Base-by-base conservation (phyloP, 805 yeast genomes). In the Wickerhamiella siamensis region DNA sequence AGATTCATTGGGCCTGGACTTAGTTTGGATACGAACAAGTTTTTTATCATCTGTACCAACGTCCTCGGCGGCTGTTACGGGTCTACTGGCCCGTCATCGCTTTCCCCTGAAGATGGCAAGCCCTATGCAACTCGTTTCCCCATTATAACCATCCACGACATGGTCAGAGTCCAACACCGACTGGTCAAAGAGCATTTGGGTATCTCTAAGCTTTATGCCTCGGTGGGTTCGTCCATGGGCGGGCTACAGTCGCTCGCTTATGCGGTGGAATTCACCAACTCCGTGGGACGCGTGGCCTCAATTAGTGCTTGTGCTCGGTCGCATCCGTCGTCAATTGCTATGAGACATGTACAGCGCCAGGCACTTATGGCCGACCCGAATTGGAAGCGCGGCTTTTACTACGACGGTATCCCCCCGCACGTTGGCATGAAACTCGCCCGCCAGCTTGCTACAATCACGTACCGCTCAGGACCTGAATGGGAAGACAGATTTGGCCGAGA, bases 401-500 rank as follows among this genome's bases (percentile, higher is more conserved):
- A 87, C 57, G 83, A 70, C 45, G 56, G 62, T 3, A 65, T 86
- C 1, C 94, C 94, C 5, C 96, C 96, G 1, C 95, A 87, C 58
- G 76, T 79, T 19, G 96, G 96, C 14, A 86, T 87, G 95, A 87
- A 87, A 57, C 69, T 87, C 31, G 88, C 95, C 1, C 70, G 96
- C 48, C 94, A 84, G 59, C 83, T 87, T 38, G 95, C 95, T 26
- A 87, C 96, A 0, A 83, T 87, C 42, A 84, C 95, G 0, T 87
- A 87, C 59, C 69, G 96, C 51, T 83, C 94, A 1, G 96, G 96
- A 2, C 96, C 96, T 1, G 96, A 87, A 61, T 87, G 96, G 96
- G 96, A 87, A 59, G 74, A 77, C 47, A 65, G 96, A 45, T 87
- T 87, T 58, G 95, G 95, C 3, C 74, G 93, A 43, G 83, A 80